Conservation (phyloP, 768 basidiomycete genomes). For the Lyophyllum semitale region DNA sequence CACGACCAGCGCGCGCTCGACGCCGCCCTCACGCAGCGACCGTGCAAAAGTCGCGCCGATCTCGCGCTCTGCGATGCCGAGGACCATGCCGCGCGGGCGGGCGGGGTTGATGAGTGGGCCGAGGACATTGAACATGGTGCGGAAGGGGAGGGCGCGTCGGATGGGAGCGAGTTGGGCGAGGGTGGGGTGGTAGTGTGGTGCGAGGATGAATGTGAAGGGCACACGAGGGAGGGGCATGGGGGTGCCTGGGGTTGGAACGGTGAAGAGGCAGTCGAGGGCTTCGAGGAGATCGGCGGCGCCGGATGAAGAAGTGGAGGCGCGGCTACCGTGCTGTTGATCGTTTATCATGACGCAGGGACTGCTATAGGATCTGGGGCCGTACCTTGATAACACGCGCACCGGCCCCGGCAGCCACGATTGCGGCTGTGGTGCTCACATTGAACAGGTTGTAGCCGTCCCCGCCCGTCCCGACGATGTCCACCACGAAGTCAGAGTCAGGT, state of each 20-base stretch:
- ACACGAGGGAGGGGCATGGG: slow-evolving; percentile 62
- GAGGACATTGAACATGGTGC: slow-evolving; percentile 94
- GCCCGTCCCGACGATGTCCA: slow-evolving; percentile 84
- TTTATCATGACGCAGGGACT: neutral
- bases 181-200: slow-evolving; percentile 90
- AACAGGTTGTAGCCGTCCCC: slow-evolving; percentile 96
- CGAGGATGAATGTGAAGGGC: slow-evolving; percentile 93
- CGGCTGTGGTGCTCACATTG: slow-evolving; percentile 96
- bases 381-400: slow-evolving; percentile 94
- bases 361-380: neutral
- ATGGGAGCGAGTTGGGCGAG: slow-evolving; percentile 81
- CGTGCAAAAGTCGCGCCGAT: slow-evolving; percentile 83
- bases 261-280: slow-evolving; percentile 78
- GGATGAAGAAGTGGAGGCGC: slow-evolving; percentile 91
- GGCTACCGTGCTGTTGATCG: slow-evolving; percentile 74
- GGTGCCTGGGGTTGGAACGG: slow-evolving; percentile 57
- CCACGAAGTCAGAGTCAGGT: slow-evolving; percentile 69
- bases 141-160: slow-evolving; percentile 86
- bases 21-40: slow-evolving; percentile 73
- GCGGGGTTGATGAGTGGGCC: slow-evolving; percentile 95
- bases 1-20: slow-evolving; percentile 86
- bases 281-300: slow-evolving; percentile 95
- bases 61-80: slow-evolving; percentile 83
- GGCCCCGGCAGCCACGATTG: slow-evolving; percentile 90
- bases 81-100: slow-evolving; percentile 81